Base-by-base conservation (phyloP, 768 basidiomycete genomes). In the Tulasnella sp. region DNA sequence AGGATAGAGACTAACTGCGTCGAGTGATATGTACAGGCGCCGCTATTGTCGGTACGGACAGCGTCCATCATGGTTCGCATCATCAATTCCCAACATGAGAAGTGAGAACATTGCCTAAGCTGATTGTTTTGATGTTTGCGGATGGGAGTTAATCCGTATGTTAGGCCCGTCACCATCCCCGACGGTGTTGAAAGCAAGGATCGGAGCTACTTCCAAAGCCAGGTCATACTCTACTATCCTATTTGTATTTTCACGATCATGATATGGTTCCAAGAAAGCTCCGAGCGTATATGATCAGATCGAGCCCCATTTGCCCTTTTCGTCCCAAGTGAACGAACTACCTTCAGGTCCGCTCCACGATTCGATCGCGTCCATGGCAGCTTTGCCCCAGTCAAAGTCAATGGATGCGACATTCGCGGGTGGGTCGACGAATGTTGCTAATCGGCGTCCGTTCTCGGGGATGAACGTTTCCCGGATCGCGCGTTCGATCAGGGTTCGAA, bases 401-500 rank as follows among this genome's bases (percentile, higher is more conserved):
- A 84, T 83, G 40, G 83, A 84, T 7, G 84, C 83, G 0, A 78
- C 77, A 44, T 77, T 80, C 34, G 85, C 82, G 5, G 81, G 75
- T 3, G 91, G 89, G 64, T 97, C 90, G 12, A 97, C 85, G 72
- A 96, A 90, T n/a, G 85, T 77, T 39, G 95, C 81, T 36, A 98
- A 83, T 14, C 80, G 77, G 71, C 86, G 84, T 77, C 88, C 91
- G 19, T 79, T 75, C 1, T 86, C 82, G 32, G 81, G 79, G 79
- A 98, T 94, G 81, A 92, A 96, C 3, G 91, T 92, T 19, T 86
- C 86, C 32, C 83, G 79, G 68, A 92, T 80, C 11, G 89, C 88
- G 64, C 83, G 86, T 73, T 86, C 80, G 77, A 98, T 86, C 69
- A 96, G 85, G 6, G 84, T 81, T 22, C 89, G 87, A 16, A 99